These are phyloP conservation scores for Mentha longifolia DNA, from an alignment of 257 asterid genomes.

Conservation along the genomic window DNA sequence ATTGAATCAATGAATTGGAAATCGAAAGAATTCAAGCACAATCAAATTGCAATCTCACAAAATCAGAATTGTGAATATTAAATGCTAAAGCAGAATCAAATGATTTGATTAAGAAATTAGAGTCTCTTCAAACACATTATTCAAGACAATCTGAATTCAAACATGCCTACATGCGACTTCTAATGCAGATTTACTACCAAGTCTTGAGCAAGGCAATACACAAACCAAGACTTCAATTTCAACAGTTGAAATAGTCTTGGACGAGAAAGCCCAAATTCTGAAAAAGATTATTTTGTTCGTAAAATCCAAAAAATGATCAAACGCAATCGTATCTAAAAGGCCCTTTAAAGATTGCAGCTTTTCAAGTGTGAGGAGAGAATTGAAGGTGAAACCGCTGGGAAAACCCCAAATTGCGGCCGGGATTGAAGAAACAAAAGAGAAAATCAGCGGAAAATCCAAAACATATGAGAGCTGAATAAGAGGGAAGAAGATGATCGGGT, in stretches of 20 bases:
- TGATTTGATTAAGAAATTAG: slow-evolving; percentile 4
- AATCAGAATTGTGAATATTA: slow-evolving; percentile 22
- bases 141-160: slow-evolving; percentile 12
- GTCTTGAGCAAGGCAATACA: not conserved
- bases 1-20: slow-evolving; percentile 36
- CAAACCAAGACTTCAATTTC: slow-evolving; percentile 15
- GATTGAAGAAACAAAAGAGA: slow-evolving; percentile 29
- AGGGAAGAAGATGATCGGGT: not conserved
- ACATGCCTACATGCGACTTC: slow-evolving; percentile 16
- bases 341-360: slow-evolving; percentile 40
- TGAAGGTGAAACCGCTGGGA: slow-evolving; percentile 31
- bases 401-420: slow-evolving; percentile 28
- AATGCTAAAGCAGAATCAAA: slow-evolving; percentile 29
- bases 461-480: slow-evolving; percentile 15
- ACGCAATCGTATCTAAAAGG: slow-evolving; percentile 31
- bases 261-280: slow-evolving; percentile 22
- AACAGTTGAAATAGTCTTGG: slow-evolving; percentile 25
- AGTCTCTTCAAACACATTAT: slow-evolving; percentile 24
- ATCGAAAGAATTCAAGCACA: slow-evolving; percentile 29
- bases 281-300: not conserved
- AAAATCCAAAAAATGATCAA: slow-evolving; percentile 34
- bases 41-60: slow-evolving; percentile 3
- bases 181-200: slow-evolving; percentile 8
- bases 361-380: slow-evolving; percentile 19
- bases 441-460: slow-evolving; percentile 27